Evolutionary conservation across 495 filamentous ascomycete genomes (phyloP).

Genomic region (Bacidia rubella): DNA sequence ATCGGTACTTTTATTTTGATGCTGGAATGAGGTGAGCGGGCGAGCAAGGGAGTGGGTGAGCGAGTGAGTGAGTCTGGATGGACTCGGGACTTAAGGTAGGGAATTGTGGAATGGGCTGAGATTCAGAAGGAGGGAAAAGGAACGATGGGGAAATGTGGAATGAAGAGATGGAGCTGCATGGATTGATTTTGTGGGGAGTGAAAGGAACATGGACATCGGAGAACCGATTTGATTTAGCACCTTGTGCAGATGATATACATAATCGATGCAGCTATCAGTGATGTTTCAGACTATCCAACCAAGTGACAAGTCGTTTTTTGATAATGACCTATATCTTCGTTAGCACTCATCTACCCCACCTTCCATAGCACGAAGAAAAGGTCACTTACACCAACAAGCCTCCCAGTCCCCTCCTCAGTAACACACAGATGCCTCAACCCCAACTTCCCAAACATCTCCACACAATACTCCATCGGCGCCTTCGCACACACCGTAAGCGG

Average conservation of each 20-base stretch:
- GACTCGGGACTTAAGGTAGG: no score
- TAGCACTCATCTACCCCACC: neutral
- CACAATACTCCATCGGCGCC: constrained; percentile 42
- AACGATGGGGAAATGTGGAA: no score
- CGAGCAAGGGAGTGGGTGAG: no score
- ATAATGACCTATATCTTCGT: constrained; percentile 6
- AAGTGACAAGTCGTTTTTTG: constrained; percentile 13
- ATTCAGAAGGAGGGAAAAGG: no score
- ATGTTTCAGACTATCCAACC: constrained; percentile 14
- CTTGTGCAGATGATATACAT: neutral
- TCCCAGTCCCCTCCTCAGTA: constrained; percentile 22
- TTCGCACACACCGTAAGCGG: constrained; percentile 35
- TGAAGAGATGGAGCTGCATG: no score
- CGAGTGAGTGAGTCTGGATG: no score
- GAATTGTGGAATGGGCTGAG: no score
- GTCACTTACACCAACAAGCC: constrained; percentile 22
- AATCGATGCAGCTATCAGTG: neutral
- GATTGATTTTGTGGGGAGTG: no score
- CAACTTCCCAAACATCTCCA: constrained; percentile 45
- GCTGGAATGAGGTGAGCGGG: no score
- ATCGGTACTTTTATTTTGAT: no score
- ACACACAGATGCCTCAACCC: constrained; percentile 39
- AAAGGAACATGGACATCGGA: no score
- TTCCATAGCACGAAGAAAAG: neutral
- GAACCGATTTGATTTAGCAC: no score